Evolutionary conservation across 768 basidiomycete species (phyloP), one percentile per base, ranked within the genome.

Genomic region (Naematelia encephala): DNA sequence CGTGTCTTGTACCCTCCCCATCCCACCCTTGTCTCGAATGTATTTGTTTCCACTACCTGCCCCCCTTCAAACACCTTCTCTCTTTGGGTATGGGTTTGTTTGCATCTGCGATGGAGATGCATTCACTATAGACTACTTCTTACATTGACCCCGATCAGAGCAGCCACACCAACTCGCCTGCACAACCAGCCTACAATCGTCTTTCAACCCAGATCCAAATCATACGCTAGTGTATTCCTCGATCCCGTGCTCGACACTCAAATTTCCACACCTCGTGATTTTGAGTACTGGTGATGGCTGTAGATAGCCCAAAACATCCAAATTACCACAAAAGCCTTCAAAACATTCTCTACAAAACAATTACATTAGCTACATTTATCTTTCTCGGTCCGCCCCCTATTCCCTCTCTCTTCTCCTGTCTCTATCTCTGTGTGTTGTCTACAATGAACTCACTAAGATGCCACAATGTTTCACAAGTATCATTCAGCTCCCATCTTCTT

Each of bases 261-360:
- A 39, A n/a, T 16, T 16, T 39, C 34, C 22, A 10, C 48, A 10
- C 11, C 5, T 26, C 22, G 11, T 26, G 25, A 5, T 14, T 46
- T 46, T 26, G 48, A 50, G 14, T 14, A 14, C 19, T 22, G 27
- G 44, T 68, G 61, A 55, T 61, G 67, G 13, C 39, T 49, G 26
- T 64, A 70, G 23, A 70, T 51, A 2, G 57, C 62, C 27, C 62
- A 70, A 47, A 66, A 62, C 29, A 67, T 39, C 19, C 47, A 61
- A 13, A 62, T 28, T n/a, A 48, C 59, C 23, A 70, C 45, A 8
- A 60, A 45, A 19, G 56, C 51, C 43, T 70, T 70, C 22, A 67
- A 47, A 1, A 67, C 5, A 5, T 56, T 59, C 57, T 67, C 66
- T 70, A 39, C 34, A 5, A 23, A 46, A 19, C 44, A 46, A 23